Base-by-base conservation (phyloP, 345 rosid genomes). In the Laguncularia racemosa region DNA sequence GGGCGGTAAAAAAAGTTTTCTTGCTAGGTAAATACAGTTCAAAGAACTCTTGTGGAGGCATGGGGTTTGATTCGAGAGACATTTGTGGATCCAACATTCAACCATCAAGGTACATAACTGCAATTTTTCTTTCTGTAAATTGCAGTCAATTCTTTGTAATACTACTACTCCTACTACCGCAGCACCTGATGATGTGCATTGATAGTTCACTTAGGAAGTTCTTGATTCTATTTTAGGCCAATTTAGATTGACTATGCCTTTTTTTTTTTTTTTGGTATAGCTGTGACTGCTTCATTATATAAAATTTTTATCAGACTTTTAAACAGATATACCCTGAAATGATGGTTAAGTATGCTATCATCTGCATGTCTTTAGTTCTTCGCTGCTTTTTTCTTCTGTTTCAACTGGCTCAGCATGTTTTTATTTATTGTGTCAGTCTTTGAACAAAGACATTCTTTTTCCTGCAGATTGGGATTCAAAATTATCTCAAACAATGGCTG, bases 1-100 rank as follows among this genome's bases (percentile, higher is more conserved):
- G 18, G 1, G 13, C 0, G 28, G 12, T 20, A 16, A 26, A 46
- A 23, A 19, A 38, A 28, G 57, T 56, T 68, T 60, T 16, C 16
- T 57, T 71, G 72, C 47, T 70, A 83, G 95, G 93, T 90, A 61
- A 87, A 82, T 55, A 83, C 82, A 58, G 97, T 87, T 53, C 97
- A 87, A 71, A 80, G 85, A 75, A 90, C 97, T 54, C 95, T 90
- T 33, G 90, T 90, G 69, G 95, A 90, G 72, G 89, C 97, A 56
- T 90, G 95, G 96, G 93, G 95, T 52, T 78, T 91, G 70, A 91
- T 91, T 70, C 76, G 93, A 65, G 96, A 91, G 71, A 83, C 96
- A 40, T 91, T 91, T 38, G 69, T 91, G 0, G 97, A 91, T 65
- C 97, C 96, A 46, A 81, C 96, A 17, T 87, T 75, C 62, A 91